These are phyloP conservation scores for Penicillium sp. DNA, from an alignment of 2,329 filamentous ascomycete genomes.

Conservation along the genomic window DNA sequence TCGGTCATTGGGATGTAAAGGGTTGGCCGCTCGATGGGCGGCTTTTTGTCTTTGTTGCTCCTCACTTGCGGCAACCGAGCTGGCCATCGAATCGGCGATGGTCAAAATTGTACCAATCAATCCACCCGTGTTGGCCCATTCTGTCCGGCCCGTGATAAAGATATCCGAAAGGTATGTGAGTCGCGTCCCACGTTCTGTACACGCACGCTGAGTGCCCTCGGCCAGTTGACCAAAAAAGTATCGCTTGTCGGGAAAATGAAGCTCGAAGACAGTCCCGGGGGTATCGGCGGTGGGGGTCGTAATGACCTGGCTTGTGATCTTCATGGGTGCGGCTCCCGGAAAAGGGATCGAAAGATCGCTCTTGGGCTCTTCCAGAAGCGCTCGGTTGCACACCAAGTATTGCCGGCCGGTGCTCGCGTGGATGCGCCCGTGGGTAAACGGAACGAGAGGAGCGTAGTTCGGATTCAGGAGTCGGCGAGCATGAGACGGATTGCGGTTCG, in stretches of 20 bases:
- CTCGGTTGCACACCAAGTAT: constrained; percentile 25
- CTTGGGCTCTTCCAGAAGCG: constrained; percentile 10
- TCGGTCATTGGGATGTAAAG: background rate
- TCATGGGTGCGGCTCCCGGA: constrained; percentile 51
- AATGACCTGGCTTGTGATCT: constrained; percentile 66
- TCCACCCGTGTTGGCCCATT: constrained; percentile 73
- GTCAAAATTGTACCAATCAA: constrained; percentile 80
- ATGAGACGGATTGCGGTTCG: background rate
- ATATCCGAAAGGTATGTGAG: constrained; percentile 65
- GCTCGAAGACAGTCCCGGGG: constrained; percentile 65
- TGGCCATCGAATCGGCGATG: constrained; percentile 61
- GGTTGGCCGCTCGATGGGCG: constrained; percentile 4
- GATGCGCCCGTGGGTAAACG: background rate
- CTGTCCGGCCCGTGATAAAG: constrained; percentile 72
- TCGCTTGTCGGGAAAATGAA: constrained; percentile 74
- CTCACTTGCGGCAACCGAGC: constrained; percentile 39
- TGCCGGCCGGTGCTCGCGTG: background rate
- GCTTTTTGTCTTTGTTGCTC: constrained; percentile 42
- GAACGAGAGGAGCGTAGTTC: background rate
- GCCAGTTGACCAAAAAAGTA: constrained; percentile 79
- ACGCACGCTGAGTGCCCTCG: constrained; percentile 78
- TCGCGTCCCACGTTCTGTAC: constrained; percentile 60
- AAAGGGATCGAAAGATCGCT: constrained; percentile 4
- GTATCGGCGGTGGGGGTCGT: constrained; percentile 85
- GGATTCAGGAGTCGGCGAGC: background rate